A percentile compares a stretch with the other conserved stretches of the same genome.
These are phyloP conservation scores for Trametes cinnabarina DNA, from an alignment of 768 basidiomycete genomes.

Conservation along the genomic window DNA sequence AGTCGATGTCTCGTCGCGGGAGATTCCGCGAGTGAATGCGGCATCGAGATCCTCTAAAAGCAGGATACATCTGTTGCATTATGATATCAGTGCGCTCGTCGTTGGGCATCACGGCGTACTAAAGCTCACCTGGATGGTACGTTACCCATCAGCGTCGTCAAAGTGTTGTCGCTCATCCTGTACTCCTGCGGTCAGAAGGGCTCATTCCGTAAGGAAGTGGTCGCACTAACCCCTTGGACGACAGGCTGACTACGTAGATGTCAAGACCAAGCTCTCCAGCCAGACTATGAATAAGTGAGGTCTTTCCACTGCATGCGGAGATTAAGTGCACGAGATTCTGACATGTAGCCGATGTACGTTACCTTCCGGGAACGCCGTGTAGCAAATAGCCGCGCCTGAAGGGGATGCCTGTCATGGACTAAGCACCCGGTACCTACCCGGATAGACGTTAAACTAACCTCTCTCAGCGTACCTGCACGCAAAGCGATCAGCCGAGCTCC, in stretches of 20 bases:
- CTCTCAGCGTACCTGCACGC: conserved; percentile 81
- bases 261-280: conserved; percentile 85
- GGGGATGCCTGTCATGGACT: conserved; percentile 62
- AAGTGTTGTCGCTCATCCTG: conserved; percentile 88
- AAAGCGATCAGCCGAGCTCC: conserved; percentile 12
- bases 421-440: neutral
- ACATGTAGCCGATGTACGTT: conserved; percentile 7
- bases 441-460: conserved; percentile 46
- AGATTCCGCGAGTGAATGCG: conserved; percentile 84
- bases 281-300: conserved; percentile 80
- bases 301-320: conserved; percentile 62
- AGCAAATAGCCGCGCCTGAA: conserved; percentile 85
- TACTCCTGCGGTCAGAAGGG: conserved; percentile 15
- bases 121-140: conserved; percentile 71
- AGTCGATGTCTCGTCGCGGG: conserved; percentile 77
- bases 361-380: conserved; percentile 87
- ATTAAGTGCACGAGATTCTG: conserved; percentile 5
- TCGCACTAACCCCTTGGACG: conserved; percentile 71
- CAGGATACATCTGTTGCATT: conserved; percentile 69
- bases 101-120: conserved; percentile 8
- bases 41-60: conserved; percentile 93
- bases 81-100: conserved; percentile 17
- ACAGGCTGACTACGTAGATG: conserved; percentile 88
- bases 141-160: conserved; percentile 84
- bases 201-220: conserved; percentile 6